phyloP scores from a whole-genome alignment of 2,329 filamentous ascomycete genomes.

The Microascus cirrosus region DNA sequence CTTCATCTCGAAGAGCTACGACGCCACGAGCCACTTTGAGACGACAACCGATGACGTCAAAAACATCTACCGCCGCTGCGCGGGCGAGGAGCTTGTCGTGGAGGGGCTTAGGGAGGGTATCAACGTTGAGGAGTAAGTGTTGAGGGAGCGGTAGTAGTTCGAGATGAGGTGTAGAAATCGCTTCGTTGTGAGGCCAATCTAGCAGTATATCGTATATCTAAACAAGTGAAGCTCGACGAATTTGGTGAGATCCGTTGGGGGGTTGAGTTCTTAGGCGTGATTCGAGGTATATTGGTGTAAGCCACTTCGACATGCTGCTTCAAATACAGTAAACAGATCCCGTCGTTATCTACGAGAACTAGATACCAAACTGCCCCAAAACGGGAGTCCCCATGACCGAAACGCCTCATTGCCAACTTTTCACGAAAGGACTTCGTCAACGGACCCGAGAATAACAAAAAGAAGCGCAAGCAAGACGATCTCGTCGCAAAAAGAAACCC shows the following conservation, averaged over 20 bases:
- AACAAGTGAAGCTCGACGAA: background rate
- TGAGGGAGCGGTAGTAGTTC: background rate
- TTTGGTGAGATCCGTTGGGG: background rate
- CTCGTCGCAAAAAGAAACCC: too few relatives aligned
- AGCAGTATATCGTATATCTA: background rate
- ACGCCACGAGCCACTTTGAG: slow-evolving; percentile 96
- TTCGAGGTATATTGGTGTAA: too few relatives aligned
- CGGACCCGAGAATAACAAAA: background rate
- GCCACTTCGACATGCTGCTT: too few relatives aligned
- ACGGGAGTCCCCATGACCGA: background rate
- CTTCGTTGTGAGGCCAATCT: background rate
- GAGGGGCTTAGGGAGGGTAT: slow-evolving; percentile 76
- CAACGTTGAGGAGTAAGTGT: slow-evolving; percentile 51
- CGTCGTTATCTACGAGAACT: too few relatives aligned
- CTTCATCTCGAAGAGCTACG: slow-evolving; percentile 98
- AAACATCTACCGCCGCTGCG: slow-evolving; percentile 79
- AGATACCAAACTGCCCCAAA: background rate
- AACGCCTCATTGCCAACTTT: background rate
- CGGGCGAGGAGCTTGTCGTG: slow-evolving; percentile 77
- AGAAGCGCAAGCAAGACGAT: background rate
- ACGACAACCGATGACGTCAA: slow-evolving; percentile 82
- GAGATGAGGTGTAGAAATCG: background rate
- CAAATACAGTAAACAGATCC: too few relatives aligned
- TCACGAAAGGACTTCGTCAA: background rate
- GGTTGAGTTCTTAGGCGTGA: background rate